Percentiles rank a stretch among this genome's conserved stretches.
Evolutionary conservation across 352 stramenopile species (phyloP).

Genomic region (Plasmopara muralis): DNA sequence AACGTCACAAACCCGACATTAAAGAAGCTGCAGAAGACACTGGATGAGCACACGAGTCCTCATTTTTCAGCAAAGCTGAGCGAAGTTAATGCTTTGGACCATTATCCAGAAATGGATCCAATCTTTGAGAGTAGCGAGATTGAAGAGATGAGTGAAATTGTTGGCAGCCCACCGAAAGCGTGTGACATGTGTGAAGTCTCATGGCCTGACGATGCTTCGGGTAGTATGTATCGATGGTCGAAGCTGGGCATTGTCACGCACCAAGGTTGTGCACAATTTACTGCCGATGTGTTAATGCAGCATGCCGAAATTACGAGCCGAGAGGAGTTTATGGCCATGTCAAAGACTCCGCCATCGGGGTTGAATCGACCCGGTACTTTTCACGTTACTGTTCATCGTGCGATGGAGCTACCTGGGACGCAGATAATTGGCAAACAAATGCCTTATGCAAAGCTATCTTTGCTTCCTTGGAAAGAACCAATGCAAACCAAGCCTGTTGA

Average conservation of each 20-base stretch:
- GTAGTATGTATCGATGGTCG: slow-evolving; percentile 50
- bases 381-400: slow-evolving; percentile 63
- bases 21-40: slow-evolving; percentile 66
- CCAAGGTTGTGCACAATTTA: slow-evolving; percentile 69
- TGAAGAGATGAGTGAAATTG: slow-evolving; percentile 34
- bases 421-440: slow-evolving; percentile 59
- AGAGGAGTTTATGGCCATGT: slow-evolving; percentile 38
- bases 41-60: slow-evolving; percentile 49
- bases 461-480: slow-evolving; percentile 81
- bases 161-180: slow-evolving; percentile 17
- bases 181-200: slow-evolving; percentile 83
- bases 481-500: slow-evolving; percentile 73
- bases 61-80: slow-evolving; percentile 21
- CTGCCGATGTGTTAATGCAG: slow-evolving; percentile 52
- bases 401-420: slow-evolving; percentile 60
- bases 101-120: slow-evolving; percentile 57
- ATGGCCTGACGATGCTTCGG: slow-evolving; percentile 58
- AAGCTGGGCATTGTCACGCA: slow-evolving; percentile 56
- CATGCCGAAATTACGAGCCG: slow-evolving; percentile 53
- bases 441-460: slow-evolving; percentile 66
- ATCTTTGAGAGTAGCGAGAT: slow-evolving; percentile 64
- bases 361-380: slow-evolving; percentile 69
- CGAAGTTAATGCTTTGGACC: slow-evolving; percentile 41
- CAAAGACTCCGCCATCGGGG: slow-evolving; percentile 38
- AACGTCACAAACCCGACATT: slow-evolving; percentile 54